A percentile compares a stretch with the other conserved stretches of the same genome.
Conservation (phyloP, 2,329 filamentous ascomycete species). For the Drechslera avenae region DNA sequence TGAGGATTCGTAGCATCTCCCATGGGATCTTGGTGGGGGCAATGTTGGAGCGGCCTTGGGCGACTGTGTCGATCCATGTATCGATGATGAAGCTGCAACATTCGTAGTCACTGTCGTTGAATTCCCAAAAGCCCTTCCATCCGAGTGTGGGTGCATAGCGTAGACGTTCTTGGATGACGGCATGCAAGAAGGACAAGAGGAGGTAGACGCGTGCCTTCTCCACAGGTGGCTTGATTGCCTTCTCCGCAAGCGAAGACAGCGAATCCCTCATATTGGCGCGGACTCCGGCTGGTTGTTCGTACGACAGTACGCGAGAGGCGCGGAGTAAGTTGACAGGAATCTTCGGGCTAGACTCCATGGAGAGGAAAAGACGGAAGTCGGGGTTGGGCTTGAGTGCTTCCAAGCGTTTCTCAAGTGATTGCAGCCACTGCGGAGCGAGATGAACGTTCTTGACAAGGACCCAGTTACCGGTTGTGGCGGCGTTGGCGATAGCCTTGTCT, state of each 20-base stretch:
- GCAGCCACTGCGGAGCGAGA: slow-evolving; percentile 91
- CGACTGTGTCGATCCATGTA: slow-evolving; percentile 84
- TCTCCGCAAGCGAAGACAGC: slow-evolving; percentile 77
- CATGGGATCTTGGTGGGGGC: slow-evolving; percentile 93
- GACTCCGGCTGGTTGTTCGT: slow-evolving; percentile 96
- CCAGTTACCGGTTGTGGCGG: slow-evolving; percentile 90
- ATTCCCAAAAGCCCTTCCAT: slow-evolving; percentile 99
- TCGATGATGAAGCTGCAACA: slow-evolving; percentile 96
- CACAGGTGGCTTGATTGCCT: slow-evolving; percentile 80
- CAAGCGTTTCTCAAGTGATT: slow-evolving; percentile 95
- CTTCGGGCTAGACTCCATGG: slow-evolving; percentile 96
- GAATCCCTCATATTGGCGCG: slow-evolving; percentile 99
- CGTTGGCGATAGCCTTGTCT: slow-evolving; percentile 92
- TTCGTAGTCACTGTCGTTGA: slow-evolving; percentile 99
- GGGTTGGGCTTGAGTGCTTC: slow-evolving; percentile 91
- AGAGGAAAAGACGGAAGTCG: slow-evolving; percentile 93
- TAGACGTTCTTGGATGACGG: slow-evolving; percentile 91
- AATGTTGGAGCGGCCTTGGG: slow-evolving; percentile 87
- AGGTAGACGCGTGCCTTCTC: slow-evolving; percentile 91
- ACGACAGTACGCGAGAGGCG: slow-evolving; percentile 92
- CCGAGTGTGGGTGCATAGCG: slow-evolving; percentile 92
- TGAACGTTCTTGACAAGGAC: slow-evolving; percentile 99
- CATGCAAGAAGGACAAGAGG: slow-evolving; percentile 90
- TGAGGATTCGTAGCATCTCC: slow-evolving; percentile 89
- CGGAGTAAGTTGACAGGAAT: slow-evolving; percentile 95